A percentile compares a stretch with the other conserved stretches of the same genome.
phyloP scores from a whole-genome alignment of 495 filamentous ascomycete species.

The Neurospora discreta region DNA sequence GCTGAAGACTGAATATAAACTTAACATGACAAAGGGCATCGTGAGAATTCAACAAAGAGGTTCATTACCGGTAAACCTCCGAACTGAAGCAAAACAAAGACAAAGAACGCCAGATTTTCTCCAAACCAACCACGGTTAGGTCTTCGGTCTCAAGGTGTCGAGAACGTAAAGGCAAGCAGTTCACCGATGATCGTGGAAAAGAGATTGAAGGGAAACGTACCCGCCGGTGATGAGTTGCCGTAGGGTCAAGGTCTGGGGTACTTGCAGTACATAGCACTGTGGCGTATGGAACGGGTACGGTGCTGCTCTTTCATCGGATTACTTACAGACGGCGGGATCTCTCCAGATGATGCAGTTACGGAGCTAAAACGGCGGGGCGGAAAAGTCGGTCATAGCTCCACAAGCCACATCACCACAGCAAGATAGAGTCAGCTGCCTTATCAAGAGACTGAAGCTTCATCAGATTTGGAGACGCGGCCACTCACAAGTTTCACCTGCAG shows the following conservation, averaged over 20 bases:
- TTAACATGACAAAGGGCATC: background rate
- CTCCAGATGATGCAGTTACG: background rate
- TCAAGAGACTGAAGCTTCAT: background rate
- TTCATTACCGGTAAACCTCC: background rate
- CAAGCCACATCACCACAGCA: background rate
- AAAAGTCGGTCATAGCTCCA: too few species aligned
- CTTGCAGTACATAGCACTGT: background rate
- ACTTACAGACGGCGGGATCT: background rate
- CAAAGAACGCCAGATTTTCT: background rate
- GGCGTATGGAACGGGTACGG: background rate
- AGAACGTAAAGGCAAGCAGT: background rate
- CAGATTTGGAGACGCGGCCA: too few species aligned
- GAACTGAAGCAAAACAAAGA: background rate
- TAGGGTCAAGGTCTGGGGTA: background rate
- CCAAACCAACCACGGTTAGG: background rate
- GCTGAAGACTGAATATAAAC: background rate
- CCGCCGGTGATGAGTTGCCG: background rate
- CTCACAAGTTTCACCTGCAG: too few species aligned
- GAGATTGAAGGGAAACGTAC: background rate
- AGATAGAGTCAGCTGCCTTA: too few species aligned
- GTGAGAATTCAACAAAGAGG: background rate
- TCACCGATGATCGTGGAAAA: background rate
- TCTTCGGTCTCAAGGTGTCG: too few species aligned
- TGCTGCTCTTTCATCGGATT: background rate
- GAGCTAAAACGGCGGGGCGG: background rate